phyloP scores from a whole-genome alignment of 495 filamentous ascomycete species.

The Hypomontagnella submonticulosa region DNA sequence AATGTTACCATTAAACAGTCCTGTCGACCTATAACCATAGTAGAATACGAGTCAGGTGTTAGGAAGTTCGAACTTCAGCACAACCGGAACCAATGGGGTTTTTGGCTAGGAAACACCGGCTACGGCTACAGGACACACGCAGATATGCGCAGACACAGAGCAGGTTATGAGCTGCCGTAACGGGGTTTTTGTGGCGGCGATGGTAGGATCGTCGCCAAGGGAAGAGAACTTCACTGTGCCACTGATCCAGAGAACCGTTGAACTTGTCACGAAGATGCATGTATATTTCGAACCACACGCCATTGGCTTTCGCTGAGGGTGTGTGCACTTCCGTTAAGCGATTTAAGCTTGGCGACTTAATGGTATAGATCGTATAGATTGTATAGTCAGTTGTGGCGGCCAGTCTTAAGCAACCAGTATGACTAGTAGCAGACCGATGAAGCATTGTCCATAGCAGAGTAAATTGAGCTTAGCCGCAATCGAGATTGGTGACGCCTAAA shows the following conservation, averaged over 20 bases:
- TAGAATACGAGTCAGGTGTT: constrained; percentile 36
- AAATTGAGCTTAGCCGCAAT: too few relatives aligned
- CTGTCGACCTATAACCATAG: constrained; percentile 32
- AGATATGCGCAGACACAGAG: constrained; percentile 15
- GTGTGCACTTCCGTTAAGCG: constrained; percentile 19
- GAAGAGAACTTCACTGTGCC: constrained; percentile 35
- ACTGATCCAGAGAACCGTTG: constrained; percentile 37
- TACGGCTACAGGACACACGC: constrained; percentile 33
- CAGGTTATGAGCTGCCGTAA: constrained; percentile 41
- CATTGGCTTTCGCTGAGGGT: constrained; percentile 24
- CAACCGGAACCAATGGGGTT: constrained; percentile 32
- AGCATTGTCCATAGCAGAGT: too few relatives aligned
- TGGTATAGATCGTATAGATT: too few relatives aligned
- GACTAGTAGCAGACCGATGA: too few relatives aligned
- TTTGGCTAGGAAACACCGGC: constrained; percentile 35
- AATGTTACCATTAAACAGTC: constrained; percentile 39
- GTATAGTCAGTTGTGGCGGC: too few relatives aligned
- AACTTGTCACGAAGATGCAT: constrained; percentile 38
- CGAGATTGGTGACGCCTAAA: too few relatives aligned
- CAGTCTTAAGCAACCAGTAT: too few relatives aligned
- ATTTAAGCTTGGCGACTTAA: too few relatives aligned
- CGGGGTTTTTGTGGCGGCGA: constrained; percentile 43
- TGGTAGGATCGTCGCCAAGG: constrained; percentile 45
- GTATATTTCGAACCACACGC: constrained; percentile 28
- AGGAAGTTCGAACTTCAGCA: constrained; percentile 14